These are phyloP conservation scores for Podospora appendiculata DNA, from an alignment of 495 filamentous ascomycete species.

Conservation along the genomic window DNA sequence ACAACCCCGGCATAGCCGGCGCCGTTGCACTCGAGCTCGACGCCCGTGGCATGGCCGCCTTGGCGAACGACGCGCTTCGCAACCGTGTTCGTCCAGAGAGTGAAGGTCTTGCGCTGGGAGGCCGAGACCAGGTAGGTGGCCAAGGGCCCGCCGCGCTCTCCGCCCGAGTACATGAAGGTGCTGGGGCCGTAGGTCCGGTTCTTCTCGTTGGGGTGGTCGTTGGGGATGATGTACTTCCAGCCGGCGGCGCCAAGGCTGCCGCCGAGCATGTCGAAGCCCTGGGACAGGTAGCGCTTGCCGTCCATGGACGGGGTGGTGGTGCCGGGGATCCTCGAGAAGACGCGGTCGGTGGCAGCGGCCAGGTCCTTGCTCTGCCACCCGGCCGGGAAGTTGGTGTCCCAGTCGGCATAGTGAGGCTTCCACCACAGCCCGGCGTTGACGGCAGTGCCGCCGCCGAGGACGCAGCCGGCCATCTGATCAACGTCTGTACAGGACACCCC, in stretches of 20 bases:
- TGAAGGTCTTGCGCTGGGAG: slow-evolving; percentile 49
- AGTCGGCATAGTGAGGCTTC: slow-evolving; percentile 48
- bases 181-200: slow-evolving; percentile 56
- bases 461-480: slow-evolving; percentile 63
- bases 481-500: slow-evolving; percentile 58
- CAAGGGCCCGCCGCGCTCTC: slow-evolving; percentile 60
- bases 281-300: slow-evolving; percentile 55
- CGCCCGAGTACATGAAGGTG: slow-evolving; percentile 57
- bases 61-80: slow-evolving; percentile 55
- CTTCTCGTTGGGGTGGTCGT: slow-evolving; percentile 52
- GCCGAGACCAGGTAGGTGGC: slow-evolving; percentile 63
- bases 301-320: slow-evolving; percentile 58
- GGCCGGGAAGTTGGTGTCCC: slow-evolving; percentile 61
- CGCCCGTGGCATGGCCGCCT: slow-evolving; percentile 50
- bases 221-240: slow-evolving; percentile 54
- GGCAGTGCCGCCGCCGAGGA: slow-evolving; percentile 65
- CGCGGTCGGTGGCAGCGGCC: slow-evolving; percentile 43
- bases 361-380: slow-evolving; percentile 63
- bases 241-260: slow-evolving; percentile 46
- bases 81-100: slow-evolving; percentile 52
- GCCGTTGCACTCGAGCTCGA: slow-evolving; percentile 52
- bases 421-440: slow-evolving; percentile 56
- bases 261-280: slow-evolving; percentile 51
- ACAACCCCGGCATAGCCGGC: slow-evolving; percentile 50
- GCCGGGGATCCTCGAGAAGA: slow-evolving; percentile 62